A percentile compares a stretch with the other conserved stretches of the same genome.
Evolutionary conservation across 306 rosid species (phyloP).

Genomic region (Abrus precatorius): DNA sequence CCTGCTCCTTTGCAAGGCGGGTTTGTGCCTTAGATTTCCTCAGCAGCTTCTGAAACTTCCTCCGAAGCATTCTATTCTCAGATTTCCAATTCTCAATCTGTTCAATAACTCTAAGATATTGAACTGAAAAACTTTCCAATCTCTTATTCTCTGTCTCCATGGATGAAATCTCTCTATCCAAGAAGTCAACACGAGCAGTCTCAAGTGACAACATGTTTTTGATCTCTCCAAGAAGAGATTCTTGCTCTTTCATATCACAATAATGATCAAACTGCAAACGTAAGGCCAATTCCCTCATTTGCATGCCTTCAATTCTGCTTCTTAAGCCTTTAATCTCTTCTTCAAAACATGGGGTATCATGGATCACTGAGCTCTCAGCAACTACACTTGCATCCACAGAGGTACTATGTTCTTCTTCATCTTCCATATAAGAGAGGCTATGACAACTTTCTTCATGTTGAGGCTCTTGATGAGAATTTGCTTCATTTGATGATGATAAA

Average conservation of each 20-base stretch:
- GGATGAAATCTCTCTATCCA: constrained; percentile 63
- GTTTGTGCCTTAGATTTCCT: constrained; percentile 64
- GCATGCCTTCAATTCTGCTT: constrained; percentile 59
- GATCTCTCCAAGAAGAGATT: constrained; percentile 57
- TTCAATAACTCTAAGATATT: constrained; percentile 56
- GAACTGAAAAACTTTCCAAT: constrained; percentile 50
- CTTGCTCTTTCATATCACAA: constrained; percentile 66
- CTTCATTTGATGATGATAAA: constrained; percentile 5
- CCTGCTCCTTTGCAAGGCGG: constrained; percentile 49
- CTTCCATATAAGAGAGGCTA: constrained; percentile 44
- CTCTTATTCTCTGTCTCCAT: constrained; percentile 58
- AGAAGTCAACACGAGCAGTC: constrained; percentile 58
- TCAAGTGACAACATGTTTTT: constrained; percentile 57
- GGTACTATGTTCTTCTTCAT: constrained; percentile 35
- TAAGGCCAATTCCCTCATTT: constrained; percentile 59
- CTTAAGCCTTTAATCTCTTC: constrained; percentile 56
- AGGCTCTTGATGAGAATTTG: constrained; percentile 19
- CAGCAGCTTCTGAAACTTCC: constrained; percentile 57
- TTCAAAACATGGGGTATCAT: constrained; percentile 36
- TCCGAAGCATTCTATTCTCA: constrained; percentile 60
- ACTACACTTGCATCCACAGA: neutral
- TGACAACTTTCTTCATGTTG: constrained; percentile 50
- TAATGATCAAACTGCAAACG: constrained; percentile 56
- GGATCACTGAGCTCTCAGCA: constrained; percentile 16
- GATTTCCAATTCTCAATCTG: constrained; percentile 61